Percentiles rank a stretch among this genome's conserved stretches.
Conservation (phyloP, 228 moss, liverwort and hornwort genomes). For the Sphagnum magellanicum region DNA sequence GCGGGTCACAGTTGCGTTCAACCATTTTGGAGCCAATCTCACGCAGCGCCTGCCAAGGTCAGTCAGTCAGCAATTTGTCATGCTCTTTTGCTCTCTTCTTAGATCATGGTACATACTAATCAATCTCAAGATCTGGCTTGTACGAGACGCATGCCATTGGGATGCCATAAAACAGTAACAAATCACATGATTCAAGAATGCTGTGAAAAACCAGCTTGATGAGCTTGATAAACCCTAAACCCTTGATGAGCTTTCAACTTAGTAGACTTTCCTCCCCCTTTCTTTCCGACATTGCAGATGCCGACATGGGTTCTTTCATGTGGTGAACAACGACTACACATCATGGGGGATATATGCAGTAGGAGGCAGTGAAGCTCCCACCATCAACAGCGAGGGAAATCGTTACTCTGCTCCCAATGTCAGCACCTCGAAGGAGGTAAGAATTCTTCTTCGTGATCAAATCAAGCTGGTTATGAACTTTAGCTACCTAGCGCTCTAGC, state of each 20-base stretch:
- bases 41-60: slow-evolving; percentile 73
- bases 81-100: no score
- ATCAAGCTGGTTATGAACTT: neutral
- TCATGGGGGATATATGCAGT: slow-evolving; percentile 51
- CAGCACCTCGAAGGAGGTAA: slow-evolving; percentile 28
- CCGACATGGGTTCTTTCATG: slow-evolving; percentile 42
- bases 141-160: no score
- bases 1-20: slow-evolving; percentile 80
- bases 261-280: no score
- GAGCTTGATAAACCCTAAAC: no score
- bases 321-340: slow-evolving; percentile 49
- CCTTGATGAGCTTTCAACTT: no score
- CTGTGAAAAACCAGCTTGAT: no score
- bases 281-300: slow-evolving; percentile 13
- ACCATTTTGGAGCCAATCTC: slow-evolving; percentile 63
- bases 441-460: neutral
- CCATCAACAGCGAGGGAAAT: slow-evolving; percentile 59
- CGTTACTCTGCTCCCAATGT: slow-evolving; percentile 25
- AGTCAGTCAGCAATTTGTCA: neutral
- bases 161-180: no score
- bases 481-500: no score
- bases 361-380: slow-evolving; percentile 45
- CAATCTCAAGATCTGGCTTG: no score
- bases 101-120: no score
- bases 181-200: no score